Base-by-base conservation (phyloP, 2,329 filamentous ascomycete species). In the Aschersonia sp. region DNA sequence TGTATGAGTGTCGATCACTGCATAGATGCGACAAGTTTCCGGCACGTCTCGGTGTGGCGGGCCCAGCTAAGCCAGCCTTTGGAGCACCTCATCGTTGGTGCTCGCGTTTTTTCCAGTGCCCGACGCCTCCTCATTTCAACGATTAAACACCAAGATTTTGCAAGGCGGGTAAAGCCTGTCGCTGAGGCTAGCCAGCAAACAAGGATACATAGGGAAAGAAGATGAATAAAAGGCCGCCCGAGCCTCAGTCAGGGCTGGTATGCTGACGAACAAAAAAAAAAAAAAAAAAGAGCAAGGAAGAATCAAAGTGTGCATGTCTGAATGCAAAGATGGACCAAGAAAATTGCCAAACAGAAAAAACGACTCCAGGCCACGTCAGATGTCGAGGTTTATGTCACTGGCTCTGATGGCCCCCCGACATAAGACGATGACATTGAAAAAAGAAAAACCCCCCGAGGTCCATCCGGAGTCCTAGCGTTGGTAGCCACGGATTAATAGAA, bases 231-330 rank as follows among this genome's bases (percentile, higher is more conserved):
- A 56, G 55, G n/a, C 35, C 12, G 46, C 59, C 59, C 54, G 52
- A 56, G 58, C 56, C 52, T 56, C 57, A 57, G 56, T 57, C 48
- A 49, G 51, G 53, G 62, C 60, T 63, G 61, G 55, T 59, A 63
- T 63, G 56, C 61, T 37, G 35, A 37, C 35, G 35, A 63, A 57
- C 22, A 61, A 48, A 50, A 57, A 59, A 54, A 48, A 57, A 59
- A 54, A 48, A 54, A 50, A 51, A 49, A 30, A 45, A 41, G 22
- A 43, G 51, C 45, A 49, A 50, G 52, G 58, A 53, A 50, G 45
- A 49, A 41, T n/a, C 47, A 54, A 54, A 57, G 53, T 56, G 59
- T 59, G 52, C 59, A 51, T 37, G 35, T 12, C 35, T 37, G 35
- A 37, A 37, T 37, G 35, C 35, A 37, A 37, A 37, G 8, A 37